Percentiles rank a stretch among this genome's conserved stretches.
Conservation (phyloP, 805 yeast species). For the Candida bentonensis region DNA sequence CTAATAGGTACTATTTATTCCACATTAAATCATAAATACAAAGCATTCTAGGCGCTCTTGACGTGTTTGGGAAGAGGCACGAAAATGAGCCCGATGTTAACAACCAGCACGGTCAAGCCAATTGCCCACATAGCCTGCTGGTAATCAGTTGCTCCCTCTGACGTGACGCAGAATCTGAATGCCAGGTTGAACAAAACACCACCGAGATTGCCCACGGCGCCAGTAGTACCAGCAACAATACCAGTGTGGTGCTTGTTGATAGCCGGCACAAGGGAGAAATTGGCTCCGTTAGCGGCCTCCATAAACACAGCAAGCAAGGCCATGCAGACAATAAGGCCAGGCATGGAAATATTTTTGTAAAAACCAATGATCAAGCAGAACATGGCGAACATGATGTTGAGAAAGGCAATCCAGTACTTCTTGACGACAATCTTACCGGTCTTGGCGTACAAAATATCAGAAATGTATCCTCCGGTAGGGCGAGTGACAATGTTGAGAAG, state of each 20-base stretch:
- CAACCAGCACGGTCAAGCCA: conserved; percentile 19
- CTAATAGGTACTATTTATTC: background rate
- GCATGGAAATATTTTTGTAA: conserved; percentile 16
- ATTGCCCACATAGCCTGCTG: conserved; percentile 22
- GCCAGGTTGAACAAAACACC: conserved; percentile 25
- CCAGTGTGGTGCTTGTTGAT: conserved; percentile 24
- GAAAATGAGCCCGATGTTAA: conserved; percentile 10
- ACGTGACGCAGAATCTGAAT: conserved; percentile 19
- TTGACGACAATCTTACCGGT: conserved; percentile 21
- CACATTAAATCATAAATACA: no score
- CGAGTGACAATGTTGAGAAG: conserved; percentile 9
- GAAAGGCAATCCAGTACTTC: conserved; percentile 20
- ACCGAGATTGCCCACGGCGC: conserved; percentile 26
- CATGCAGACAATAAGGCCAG: conserved; percentile 20
- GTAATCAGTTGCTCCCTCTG: conserved; percentile 17
- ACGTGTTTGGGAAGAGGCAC: background rate
- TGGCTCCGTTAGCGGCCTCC: conserved; percentile 29
- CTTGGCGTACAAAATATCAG: conserved; percentile 18
- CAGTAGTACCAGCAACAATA: conserved; percentile 25
- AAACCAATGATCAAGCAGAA: conserved; percentile 26
- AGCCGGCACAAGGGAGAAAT: conserved; percentile 24
- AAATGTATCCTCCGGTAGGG: conserved; percentile 9
- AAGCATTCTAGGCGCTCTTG: background rate
- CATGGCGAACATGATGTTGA: conserved; percentile 18
- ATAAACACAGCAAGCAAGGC: conserved; percentile 21